Conservation (phyloP, 2,329 filamentous ascomycete species). For the Alternaria conjuncta region DNA sequence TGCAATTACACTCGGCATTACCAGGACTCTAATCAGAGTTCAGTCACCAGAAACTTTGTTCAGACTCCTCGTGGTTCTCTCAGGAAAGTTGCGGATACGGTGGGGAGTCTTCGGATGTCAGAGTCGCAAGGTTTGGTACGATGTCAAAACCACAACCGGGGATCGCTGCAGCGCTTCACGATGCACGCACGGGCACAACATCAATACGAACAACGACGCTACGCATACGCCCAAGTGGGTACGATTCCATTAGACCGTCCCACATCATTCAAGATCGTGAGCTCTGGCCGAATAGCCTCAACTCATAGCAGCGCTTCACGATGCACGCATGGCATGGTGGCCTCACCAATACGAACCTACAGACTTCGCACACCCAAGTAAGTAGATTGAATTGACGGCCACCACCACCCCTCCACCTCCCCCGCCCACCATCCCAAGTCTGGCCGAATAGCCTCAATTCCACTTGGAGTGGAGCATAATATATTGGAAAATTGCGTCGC, state of each 20-base stretch:
- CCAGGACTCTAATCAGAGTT: neutral
- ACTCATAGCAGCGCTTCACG: neutral
- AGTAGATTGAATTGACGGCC: no score
- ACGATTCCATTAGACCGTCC: neutral
- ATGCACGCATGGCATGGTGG: no score
- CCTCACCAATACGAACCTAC: no score
- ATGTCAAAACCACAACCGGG: neutral
- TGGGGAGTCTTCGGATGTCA: neutral
- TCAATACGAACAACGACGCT: neutral
- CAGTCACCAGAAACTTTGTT: neutral
- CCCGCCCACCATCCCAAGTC: neutral
- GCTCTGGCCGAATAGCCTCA: neutral
- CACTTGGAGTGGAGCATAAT: conserved; percentile 6
- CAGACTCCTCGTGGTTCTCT: neutral
- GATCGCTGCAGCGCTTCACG: neutral
- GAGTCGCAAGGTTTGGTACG: neutral
- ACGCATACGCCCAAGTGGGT: neutral
- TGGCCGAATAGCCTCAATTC: neutral
- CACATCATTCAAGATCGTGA: conserved; percentile 2
- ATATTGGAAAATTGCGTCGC: conserved; percentile 9
- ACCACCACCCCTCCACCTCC: no score
- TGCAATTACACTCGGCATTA: neutral
- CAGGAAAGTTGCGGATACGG: neutral
- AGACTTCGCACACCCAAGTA: no score
- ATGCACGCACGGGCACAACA: neutral